Conservation (phyloP, 2,329 filamentous ascomycete species). For the Aspergillus sp. region DNA sequence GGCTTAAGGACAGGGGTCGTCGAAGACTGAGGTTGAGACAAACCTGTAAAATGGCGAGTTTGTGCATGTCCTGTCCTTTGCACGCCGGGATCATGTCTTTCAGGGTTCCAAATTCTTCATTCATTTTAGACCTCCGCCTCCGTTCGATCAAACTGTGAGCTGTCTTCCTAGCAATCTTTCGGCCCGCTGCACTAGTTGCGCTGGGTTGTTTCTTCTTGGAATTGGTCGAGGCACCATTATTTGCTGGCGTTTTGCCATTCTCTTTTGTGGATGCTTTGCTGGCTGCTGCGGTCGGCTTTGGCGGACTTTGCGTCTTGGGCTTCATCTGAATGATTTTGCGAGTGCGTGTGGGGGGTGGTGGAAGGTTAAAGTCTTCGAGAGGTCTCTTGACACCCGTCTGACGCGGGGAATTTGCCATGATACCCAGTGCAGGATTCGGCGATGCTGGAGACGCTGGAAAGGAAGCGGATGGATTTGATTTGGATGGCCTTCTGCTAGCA, state of each 20-base stretch:
- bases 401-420: slow-evolving; percentile 26
- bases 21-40: slow-evolving; percentile 26
- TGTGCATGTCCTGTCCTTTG: slow-evolving; percentile 94
- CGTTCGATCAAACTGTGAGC: slow-evolving; percentile 95
- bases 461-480: slow-evolving; percentile 31
- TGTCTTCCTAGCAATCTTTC: slow-evolving; percentile 93
- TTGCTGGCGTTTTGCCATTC: slow-evolving; percentile 21
- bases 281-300: slow-evolving; percentile 42
- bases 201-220: slow-evolving; percentile 76
- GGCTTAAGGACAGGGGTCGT: slow-evolving; percentile 11
- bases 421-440: slow-evolving; percentile 29
- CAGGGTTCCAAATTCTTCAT: slow-evolving; percentile 91
- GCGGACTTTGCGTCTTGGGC: slow-evolving; percentile 55
- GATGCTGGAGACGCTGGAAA: slow-evolving; percentile 39
- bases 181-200: slow-evolving; percentile 78
- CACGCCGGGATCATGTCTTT: slow-evolving; percentile 97
- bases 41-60: slow-evolving; percentile 91
- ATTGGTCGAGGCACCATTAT: slow-evolving; percentile 32
- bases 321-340: slow-evolving; percentile 99
- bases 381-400: slow-evolving; percentile 43
- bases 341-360: slow-evolving; percentile 86
- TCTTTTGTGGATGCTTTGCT: slow-evolving; percentile 28
- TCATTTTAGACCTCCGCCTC: slow-evolving; percentile 91
- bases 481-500: slow-evolving; percentile 31
- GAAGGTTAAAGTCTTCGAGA: slow-evolving; percentile 67